Evolutionary conservation across 164 flowering plant genomes (phyloP), one percentile per base, ranked within the genome.

Genomic region (Kalanchoe fedtschenkoi): DNA sequence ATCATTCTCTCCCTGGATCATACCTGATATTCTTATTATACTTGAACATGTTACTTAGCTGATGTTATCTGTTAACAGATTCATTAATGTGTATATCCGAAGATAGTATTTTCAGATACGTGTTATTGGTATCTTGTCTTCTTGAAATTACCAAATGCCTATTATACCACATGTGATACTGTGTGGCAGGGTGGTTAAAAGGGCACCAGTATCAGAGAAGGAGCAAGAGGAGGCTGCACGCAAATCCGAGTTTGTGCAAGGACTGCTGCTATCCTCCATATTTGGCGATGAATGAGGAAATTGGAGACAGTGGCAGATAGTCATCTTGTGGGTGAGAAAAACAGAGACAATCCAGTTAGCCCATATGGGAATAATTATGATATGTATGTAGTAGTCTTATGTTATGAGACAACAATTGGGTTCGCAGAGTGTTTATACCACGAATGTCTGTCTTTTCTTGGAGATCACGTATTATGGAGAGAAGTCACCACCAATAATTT

Each of bases 151-250:
- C n/a, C n/a, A n/a, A n/a, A n/a, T n/a, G n/a, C n/a, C n/a, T n/a
- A n/a, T n/a, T n/a, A 37, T 37, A 2, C 19, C 24, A n/a, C n/a
- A 43, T 43, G 51, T 9, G 11, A 37, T 9, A 37, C 13, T 37
- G 39, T n/a, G 33, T 60, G 37, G 60, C 76, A 81, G 80, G 43
- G 60, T 34, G 6, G 43, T 44, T 13, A 69, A 68, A 62, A 69
- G 65, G 57, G 22, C 71, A 11, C 67, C 60, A 39, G 56, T 77
- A 3, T 78, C 80, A 2, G 74, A 71, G 28, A 70, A 80, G 64
- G 88, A 81, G 39, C 80, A 75, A 56, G 74, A 74, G 61, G 88
- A 83, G 78, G 80, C 70, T 68, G 68, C 78, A 24, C 65, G 60
- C 60, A 76, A 66, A 61, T 67, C 77, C 32, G 75, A 80, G 68